Evolutionary conservation across 495 filamentous ascomycete genomes (phyloP).

Genomic region (Penicillium fimorum): DNA sequence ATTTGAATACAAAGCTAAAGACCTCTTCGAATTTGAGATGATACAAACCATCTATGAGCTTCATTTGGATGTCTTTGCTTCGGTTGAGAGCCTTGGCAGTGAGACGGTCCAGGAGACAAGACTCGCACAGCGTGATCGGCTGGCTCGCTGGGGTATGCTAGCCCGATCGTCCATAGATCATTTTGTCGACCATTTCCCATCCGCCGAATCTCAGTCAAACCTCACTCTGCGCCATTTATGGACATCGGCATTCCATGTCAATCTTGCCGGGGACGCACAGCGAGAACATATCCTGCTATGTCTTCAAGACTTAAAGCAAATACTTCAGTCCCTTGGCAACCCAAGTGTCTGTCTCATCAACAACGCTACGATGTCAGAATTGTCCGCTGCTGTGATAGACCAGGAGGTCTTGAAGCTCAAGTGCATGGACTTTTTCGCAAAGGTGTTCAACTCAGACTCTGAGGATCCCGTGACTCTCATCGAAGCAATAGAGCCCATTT

Average conservation of each 20-base stretch:
- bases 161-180: slow-evolving; percentile 60
- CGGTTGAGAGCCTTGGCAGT: slow-evolving; percentile 72
- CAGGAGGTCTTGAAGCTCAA: slow-evolving; percentile 88
- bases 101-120: slow-evolving; percentile 60
- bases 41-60: slow-evolving; percentile 82
- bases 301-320: slow-evolving; percentile 66
- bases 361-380: slow-evolving; percentile 83
- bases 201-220: slow-evolving; percentile 23
- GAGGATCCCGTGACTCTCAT: slow-evolving; percentile 78
- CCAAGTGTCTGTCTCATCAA: slow-evolving; percentile 70
- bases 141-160: slow-evolving; percentile 73
- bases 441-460: slow-evolving; percentile 66
- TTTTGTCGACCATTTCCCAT: slow-evolving; percentile 40
- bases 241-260: slow-evolving; percentile 75
- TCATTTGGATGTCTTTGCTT: slow-evolving; percentile 79
- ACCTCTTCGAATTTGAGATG: slow-evolving; percentile 49
- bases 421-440: slow-evolving; percentile 93
- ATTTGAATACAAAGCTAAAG: slow-evolving; percentile 29
- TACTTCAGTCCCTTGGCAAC: slow-evolving; percentile 40
- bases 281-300: slow-evolving; percentile 78
- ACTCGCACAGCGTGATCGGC: slow-evolving; percentile 61
- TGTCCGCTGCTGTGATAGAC: slow-evolving; percentile 77
- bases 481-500: slow-evolving; percentile 86
- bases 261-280: slow-evolving; percentile 61
- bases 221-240: slow-evolving; percentile 70